Percentiles rank a stretch among this genome's conserved stretches.
These are phyloP conservation scores for Metarhizium humberi DNA, from an alignment of 2,329 filamentous ascomycete genomes.

Conservation along the genomic window DNA sequence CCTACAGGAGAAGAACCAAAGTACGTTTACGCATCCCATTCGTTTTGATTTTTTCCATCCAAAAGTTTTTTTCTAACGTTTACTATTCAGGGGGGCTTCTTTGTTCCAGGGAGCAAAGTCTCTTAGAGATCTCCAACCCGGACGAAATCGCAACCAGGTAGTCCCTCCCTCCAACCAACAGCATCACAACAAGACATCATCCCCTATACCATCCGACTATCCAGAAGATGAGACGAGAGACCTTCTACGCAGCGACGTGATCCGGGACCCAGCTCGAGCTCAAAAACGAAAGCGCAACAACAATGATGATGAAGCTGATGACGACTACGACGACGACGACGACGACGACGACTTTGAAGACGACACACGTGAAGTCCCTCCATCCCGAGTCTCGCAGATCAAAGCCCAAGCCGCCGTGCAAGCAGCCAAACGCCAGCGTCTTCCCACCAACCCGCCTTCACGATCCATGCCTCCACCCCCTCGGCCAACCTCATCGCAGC, in stretches of 20 bases:
- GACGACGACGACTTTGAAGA: slow-evolving; percentile 19
- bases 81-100: not conserved
- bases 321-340: slow-evolving; percentile 8
- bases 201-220: slow-evolving; percentile 14
- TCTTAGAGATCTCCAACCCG: slow-evolving; percentile 10
- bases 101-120: slow-evolving; percentile 12
- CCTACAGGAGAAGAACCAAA: not conserved
- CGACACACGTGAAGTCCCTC: slow-evolving; percentile 16
- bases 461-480: slow-evolving; percentile 13
- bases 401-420: slow-evolving; percentile 3
- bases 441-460: slow-evolving; percentile 5
- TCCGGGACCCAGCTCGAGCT: not conserved
- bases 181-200: slow-evolving; percentile 4
- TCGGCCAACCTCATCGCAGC: slow-evolving; percentile 13
- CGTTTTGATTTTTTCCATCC: not conserved
- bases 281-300: slow-evolving; percentile 1
- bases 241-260: not conserved
- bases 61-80: not conserved
- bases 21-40: not conserved
- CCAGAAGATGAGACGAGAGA: not conserved
- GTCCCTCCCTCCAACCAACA: slow-evolving; percentile 14
- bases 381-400: slow-evolving; percentile 9
- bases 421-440: not conserved
- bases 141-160: slow-evolving; percentile 1
- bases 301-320: slow-evolving; percentile 7